Percentiles rank a stretch among this genome's conserved stretches.
Evolutionary conservation across 169 alveolate genomes (phyloP).

Genomic region (Plasmodium berghei): DNA sequence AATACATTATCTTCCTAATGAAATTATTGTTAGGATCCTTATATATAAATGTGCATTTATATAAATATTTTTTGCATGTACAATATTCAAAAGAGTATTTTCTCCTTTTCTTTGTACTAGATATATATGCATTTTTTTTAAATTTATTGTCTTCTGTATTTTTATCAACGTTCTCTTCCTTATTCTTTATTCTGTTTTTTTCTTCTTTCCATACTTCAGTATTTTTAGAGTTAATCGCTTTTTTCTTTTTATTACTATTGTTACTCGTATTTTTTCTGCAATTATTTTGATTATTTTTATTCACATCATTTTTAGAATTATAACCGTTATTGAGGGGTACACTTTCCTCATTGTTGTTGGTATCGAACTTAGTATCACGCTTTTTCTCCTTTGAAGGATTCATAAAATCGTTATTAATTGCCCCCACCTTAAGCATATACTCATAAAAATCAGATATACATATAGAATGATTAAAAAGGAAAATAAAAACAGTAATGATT

Average conservation of each 20-base stretch:
- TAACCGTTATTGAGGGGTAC: neutral
- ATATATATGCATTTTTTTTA: neutral
- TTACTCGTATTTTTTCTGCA: neutral
- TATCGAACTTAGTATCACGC: neutral
- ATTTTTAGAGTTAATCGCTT: neutral
- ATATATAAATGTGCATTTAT: slow-evolving; percentile 39
- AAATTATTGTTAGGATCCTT: neutral
- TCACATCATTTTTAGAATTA: neutral
- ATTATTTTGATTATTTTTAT: neutral
- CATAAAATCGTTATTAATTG: slow-evolving; percentile 30
- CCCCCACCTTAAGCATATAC: slow-evolving; percentile 41
- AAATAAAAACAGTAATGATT: slow-evolving; percentile 39
- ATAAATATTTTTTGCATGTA: slow-evolving; percentile 38
- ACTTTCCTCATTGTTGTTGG: neutral
- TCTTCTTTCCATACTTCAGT: neutral
- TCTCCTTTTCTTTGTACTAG: neutral
- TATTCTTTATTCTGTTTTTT: neutral
- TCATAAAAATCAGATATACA: slow-evolving; percentile 70
- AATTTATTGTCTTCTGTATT: neutral
- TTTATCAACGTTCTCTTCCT: neutral
- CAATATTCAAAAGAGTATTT: slow-evolving; percentile 34
- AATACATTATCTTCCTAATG: slow-evolving; percentile 53
- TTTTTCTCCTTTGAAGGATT: neutral
- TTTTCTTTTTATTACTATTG: neutral
- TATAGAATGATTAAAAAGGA: slow-evolving; percentile 49